Conservation (phyloP, 345 rosid genomes). For the Corchorus olitorius region DNA sequence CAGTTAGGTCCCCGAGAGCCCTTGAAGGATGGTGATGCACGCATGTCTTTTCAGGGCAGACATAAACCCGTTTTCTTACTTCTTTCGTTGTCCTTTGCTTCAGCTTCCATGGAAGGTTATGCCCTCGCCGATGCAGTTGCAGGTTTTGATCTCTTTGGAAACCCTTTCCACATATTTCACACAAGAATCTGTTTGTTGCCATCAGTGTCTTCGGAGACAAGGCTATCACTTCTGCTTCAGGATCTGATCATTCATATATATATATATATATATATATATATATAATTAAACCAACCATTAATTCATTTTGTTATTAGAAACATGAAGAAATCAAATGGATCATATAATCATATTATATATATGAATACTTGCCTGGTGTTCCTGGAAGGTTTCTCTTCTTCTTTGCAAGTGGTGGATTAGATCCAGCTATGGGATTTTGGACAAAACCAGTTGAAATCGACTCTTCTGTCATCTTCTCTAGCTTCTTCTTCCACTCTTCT, state of each 20-base stretch:
- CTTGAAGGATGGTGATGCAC: constrained; percentile 91
- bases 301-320: background rate
- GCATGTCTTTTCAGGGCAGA: constrained; percentile 89
- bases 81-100: constrained; percentile 92
- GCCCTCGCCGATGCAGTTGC: constrained; percentile 92
- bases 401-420: constrained; percentile 56
- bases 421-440: constrained; percentile 40
- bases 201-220: constrained; percentile 94
- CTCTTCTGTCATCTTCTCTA: constrained; percentile 46
- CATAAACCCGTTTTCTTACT: constrained; percentile 78
- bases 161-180: constrained; percentile 96
- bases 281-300: background rate
- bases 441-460: constrained; percentile 45
- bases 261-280: no score
- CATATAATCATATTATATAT: background rate
- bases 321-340: no score
- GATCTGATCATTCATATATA: constrained; percentile 81
- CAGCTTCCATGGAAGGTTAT: constrained; percentile 98
- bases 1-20: constrained; percentile 96
- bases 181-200: constrained; percentile 96
- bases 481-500: background rate
- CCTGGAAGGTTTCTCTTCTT: constrained; percentile 98
- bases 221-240: constrained; percentile 96
- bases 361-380: constrained; percentile 66
- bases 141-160: constrained; percentile 97